A percentile compares a stretch with the other conserved stretches of the same genome.
phyloP scores from a whole-genome alignment of 108 stramenopile species.

The Seminavis robusta region DNA sequence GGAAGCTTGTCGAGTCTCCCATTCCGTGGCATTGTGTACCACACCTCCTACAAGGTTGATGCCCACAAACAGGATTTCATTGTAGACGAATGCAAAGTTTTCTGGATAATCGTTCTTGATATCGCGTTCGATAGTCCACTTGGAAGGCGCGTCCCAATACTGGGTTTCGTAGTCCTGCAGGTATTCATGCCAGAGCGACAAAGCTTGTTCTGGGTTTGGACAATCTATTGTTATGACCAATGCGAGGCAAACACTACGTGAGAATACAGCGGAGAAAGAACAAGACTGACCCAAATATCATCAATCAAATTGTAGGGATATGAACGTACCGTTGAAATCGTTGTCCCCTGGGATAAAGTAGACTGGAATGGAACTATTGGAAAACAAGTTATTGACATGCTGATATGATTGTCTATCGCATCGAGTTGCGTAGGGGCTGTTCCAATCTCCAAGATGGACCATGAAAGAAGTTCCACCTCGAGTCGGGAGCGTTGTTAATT shows the following conservation, averaged over 20 bases:
- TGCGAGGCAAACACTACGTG: neutral
- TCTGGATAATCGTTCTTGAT: conserved; percentile 23
- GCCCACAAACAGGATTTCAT: conserved; percentile 45
- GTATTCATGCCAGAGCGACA: conserved; percentile 27
- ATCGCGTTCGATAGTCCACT: conserved; percentile 16
- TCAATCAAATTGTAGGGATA: neutral
- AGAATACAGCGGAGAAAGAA: neutral
- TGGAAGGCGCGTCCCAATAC: conserved; percentile 16
- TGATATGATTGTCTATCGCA: conserved; percentile 19
- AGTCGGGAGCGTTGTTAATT: conserved; percentile 18
- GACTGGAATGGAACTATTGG: conserved; percentile 18
- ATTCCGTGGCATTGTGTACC: conserved; percentile 29
- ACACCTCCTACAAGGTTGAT: conserved; percentile 53
- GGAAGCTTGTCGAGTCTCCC: conserved; percentile 21
- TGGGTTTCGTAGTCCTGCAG: conserved; percentile 28
- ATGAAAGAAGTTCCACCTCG: conserved; percentile 19
- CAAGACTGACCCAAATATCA: neutral
- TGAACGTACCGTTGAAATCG: conserved; percentile 39
- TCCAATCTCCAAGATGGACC: conserved; percentile 49
- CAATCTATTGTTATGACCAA: conserved; percentile 18
- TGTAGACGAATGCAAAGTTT: conserved; percentile 54
- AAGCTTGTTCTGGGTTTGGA: conserved; percentile 28
- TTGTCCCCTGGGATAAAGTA: conserved; percentile 50
- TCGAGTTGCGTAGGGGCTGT: conserved; percentile 24
- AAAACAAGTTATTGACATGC: conserved; percentile 11